phyloP scores from a whole-genome alignment of 345 rosid species.

The Iberis pinnata region DNA sequence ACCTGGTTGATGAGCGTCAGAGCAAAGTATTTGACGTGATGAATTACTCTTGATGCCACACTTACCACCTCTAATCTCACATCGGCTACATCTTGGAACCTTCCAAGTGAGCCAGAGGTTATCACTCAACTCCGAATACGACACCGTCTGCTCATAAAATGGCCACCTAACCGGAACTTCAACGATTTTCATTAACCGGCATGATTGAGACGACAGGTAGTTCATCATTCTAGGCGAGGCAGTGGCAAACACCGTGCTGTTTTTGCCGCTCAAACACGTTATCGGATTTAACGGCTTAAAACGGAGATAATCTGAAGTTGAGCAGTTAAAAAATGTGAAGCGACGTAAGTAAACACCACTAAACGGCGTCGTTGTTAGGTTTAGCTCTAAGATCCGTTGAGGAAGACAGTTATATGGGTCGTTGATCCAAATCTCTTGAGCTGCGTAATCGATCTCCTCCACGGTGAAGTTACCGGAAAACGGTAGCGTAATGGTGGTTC shows the following conservation, averaged over 20 bases:
- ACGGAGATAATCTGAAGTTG: slow-evolving; percentile 27
- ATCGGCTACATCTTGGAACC: slow-evolving; percentile 42
- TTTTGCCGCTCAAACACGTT: slow-evolving; percentile 46
- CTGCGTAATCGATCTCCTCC: slow-evolving; percentile 43
- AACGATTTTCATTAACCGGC: slow-evolving; percentile 30
- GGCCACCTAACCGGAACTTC: slow-evolving; percentile 50
- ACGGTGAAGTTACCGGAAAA: slow-evolving; percentile 42
- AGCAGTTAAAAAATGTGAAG: slow-evolving; percentile 58
- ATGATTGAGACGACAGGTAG: slow-evolving; percentile 30
- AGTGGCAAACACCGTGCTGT: slow-evolving; percentile 54
- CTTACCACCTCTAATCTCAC: slow-evolving; percentile 48
- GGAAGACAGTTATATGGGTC: slow-evolving; percentile 61
- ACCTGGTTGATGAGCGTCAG: slow-evolving; percentile 36
- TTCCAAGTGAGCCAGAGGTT: slow-evolving; percentile 32
- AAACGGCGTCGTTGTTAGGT: slow-evolving; percentile 54
- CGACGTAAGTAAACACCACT: slow-evolving; percentile 32
- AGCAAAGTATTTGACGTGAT: slow-evolving; percentile 36
- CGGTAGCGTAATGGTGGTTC: slow-evolving; percentile 34
- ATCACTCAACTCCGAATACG: slow-evolving; percentile 29
- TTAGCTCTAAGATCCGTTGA: slow-evolving; percentile 41
- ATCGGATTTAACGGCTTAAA: slow-evolving; percentile 40
- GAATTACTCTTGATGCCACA: slow-evolving; percentile 55
- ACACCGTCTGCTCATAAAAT: slow-evolving; percentile 35
- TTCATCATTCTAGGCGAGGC: slow-evolving; percentile 28
- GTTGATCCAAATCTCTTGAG: slow-evolving; percentile 59